These are phyloP conservation scores for Aaosphaeria pasadenensis DNA, from an alignment of 2,329 filamentous ascomycete genomes.

Conservation along the genomic window DNA sequence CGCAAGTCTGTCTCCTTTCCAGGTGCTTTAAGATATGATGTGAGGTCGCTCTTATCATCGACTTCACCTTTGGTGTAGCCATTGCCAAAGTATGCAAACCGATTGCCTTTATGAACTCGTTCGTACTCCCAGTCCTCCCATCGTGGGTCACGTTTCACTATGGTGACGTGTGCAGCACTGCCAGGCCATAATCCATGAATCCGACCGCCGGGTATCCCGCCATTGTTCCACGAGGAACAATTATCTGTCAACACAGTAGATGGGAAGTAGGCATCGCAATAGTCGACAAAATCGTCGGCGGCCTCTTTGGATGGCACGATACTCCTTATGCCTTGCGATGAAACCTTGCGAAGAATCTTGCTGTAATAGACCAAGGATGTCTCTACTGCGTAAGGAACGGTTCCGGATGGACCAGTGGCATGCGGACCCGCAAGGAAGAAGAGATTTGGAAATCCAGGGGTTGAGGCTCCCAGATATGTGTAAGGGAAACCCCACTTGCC, in stretches of 20 bases:
- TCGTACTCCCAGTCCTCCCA: slow-evolving; percentile 61
- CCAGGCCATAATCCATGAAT: slow-evolving; percentile 71
- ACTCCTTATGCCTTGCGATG: slow-evolving; percentile 63
- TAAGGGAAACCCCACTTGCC: slow-evolving; percentile 62
- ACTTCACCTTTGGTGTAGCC: slow-evolving; percentile 62
- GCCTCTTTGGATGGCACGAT: slow-evolving; percentile 58
- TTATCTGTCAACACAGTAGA: slow-evolving; percentile 56
- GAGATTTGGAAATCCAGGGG: slow-evolving; percentile 66
- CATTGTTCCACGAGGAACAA: slow-evolving; percentile 72
- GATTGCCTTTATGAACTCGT: slow-evolving; percentile 45
- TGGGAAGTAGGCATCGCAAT: slow-evolving; percentile 50
- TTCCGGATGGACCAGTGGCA: slow-evolving; percentile 52
- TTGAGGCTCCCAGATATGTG: slow-evolving; percentile 63
- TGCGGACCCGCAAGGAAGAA: slow-evolving; percentile 58
- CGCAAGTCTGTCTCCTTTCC: slow-evolving; percentile 56
- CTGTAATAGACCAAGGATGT: slow-evolving; percentile 64
- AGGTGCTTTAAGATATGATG: slow-evolving; percentile 58
- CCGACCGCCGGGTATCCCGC: slow-evolving; percentile 54
- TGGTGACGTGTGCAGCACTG: slow-evolving; percentile 60
- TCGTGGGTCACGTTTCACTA: slow-evolving; percentile 54
- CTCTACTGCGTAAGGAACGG: slow-evolving; percentile 65
- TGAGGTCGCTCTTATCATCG: slow-evolving; percentile 57
- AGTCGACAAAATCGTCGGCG: slow-evolving; percentile 62
- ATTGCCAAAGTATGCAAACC: slow-evolving; percentile 66
- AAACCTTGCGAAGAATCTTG: slow-evolving; percentile 65